Base-by-base conservation (phyloP, 2,329 filamentous ascomycete species). In the Gliomastix tumulicola region DNA sequence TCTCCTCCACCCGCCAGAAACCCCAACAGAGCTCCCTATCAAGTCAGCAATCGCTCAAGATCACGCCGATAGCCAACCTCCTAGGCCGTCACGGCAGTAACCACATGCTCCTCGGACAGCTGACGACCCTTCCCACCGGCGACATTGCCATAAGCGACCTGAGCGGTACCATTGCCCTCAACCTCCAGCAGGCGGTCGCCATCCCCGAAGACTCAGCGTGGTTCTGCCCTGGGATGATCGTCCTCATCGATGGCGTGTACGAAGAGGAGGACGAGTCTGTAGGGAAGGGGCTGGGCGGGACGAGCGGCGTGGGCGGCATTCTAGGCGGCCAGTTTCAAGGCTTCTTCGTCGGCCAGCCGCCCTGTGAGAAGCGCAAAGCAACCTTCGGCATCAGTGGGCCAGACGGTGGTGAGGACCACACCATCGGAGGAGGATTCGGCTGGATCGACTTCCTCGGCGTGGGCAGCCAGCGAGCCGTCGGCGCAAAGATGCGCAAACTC, bases 361-460 rank as follows among this genome's bases (percentile, higher is more conserved):
- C 90, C 0, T 90, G 87, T 47, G 92, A 98, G 63, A 82, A 84
- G 52, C 76, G 92, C 27, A 79, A 82, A 34, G 74, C 78, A 11
- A 92, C 88, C 1, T 67, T 96, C 4, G 89, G 89, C 9, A 76
- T 84, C 34, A 76, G 70, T 38, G 74, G 69, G 13, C 69, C 65
- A 3, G 74, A 79, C 17, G 68, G 70, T n/a, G 70, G 71, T 10
- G 62, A 66, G 16, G 73, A 76, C 41, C 68, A 76, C 42, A 79
- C 76, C 27, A 77, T 84, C 30, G 83, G 82, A 20, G 85, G 85
- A 40, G 87, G 86, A 1, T 96, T 97, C 53, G 92, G 92, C 30
- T 98, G 92, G 89, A 88, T 95, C 36, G 92, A 97, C 57, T 98
- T 97, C 53, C 69, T 97, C 2, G 92, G 90, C 6, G 76, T 92